Percentiles rank a stretch among this genome's conserved stretches.
phyloP scores from a whole-genome alignment of 2,329 filamentous ascomycete species.

The Nigrospora osmanthi region DNA sequence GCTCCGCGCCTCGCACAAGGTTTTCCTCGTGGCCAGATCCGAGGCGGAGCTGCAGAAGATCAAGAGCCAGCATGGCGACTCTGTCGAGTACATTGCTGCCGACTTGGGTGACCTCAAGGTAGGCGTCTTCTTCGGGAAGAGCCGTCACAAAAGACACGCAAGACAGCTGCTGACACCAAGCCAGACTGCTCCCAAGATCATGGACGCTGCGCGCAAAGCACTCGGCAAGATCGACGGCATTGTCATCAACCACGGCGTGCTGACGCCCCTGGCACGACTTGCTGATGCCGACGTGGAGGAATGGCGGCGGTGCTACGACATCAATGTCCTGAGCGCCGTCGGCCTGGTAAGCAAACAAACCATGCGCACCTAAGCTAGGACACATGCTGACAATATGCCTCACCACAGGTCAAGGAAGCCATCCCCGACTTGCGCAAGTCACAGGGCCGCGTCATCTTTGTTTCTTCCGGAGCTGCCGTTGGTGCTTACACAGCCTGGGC shows the following conservation, averaged over 20 bases:
- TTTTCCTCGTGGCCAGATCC: constrained; percentile 51
- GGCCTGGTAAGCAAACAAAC: constrained; percentile 53
- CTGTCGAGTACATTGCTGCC: constrained; percentile 47
- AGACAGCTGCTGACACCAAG: background rate
- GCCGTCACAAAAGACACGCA: too few species aligned
- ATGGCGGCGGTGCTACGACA: constrained; percentile 70
- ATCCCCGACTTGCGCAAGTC: constrained; percentile 61
- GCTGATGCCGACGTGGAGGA: constrained; percentile 59
- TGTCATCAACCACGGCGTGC: constrained; percentile 78
- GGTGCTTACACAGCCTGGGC: constrained; percentile 67
- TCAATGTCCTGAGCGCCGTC: constrained; percentile 81
- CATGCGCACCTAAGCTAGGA: too few species aligned
- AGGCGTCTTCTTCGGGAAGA: constrained; percentile 4
- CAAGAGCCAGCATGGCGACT: constrained; percentile 40
- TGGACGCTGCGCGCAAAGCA: constrained; percentile 54
- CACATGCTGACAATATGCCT: constrained; percentile 14
- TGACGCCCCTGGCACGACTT: constrained; percentile 69
- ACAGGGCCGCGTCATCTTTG: constrained; percentile 66
- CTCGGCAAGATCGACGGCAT: constrained; percentile 75
- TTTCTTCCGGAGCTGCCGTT: constrained; percentile 69
- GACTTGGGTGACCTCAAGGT: constrained; percentile 49
- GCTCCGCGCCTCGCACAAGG: constrained; percentile 44
- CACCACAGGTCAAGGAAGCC: constrained; percentile 56
- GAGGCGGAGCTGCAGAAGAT: constrained; percentile 39
- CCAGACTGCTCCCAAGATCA: constrained; percentile 51